Percentiles rank a stretch among this genome's conserved stretches.
These are phyloP conservation scores for Cryptococcus sp. DNA, from an alignment of 1,284 basidiomycete genomes.

Conservation along the genomic window DNA sequence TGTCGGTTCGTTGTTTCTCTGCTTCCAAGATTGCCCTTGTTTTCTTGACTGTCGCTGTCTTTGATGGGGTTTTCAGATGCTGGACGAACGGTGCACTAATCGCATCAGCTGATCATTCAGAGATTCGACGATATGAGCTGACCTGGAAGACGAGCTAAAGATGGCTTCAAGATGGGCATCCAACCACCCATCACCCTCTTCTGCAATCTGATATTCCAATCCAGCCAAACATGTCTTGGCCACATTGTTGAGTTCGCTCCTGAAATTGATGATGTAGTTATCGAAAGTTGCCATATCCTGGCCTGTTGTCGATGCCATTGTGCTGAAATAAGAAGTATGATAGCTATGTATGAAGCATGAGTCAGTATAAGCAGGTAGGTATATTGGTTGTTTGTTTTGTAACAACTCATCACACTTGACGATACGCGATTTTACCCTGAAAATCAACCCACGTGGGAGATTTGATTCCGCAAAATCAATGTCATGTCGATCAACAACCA, in stretches of 20 bases:
- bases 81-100: slow-evolving; percentile 41
- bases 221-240: slow-evolving; percentile 27
- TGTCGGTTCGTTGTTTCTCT: slow-evolving; percentile 32
- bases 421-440: slow-evolving; percentile 4
- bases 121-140: neutral
- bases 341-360: neutral
- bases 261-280: slow-evolving; percentile 33
- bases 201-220: slow-evolving; percentile 37
- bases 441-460: neutral
- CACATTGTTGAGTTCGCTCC: slow-evolving; percentile 25
- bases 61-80: slow-evolving; percentile 47
- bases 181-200: slow-evolving; percentile 44
- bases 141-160: slow-evolving; percentile 10
- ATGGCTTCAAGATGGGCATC: slow-evolving; percentile 32
- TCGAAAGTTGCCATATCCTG: slow-evolving; percentile 25
- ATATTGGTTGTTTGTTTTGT: too few relatives aligned
- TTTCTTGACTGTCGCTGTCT: slow-evolving; percentile 45
- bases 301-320: slow-evolving; percentile 7
- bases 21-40: slow-evolving; percentile 37
- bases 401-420: too few relatives aligned
- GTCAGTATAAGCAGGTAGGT: too few relatives aligned
- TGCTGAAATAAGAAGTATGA: neutral
- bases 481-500: too few relatives aligned
- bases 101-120: neutral
- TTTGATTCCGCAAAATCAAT: neutral